These are phyloP conservation scores for Fusarium sp. DNA, from an alignment of 2,329 filamentous ascomycete genomes.

Conservation along the genomic window DNA sequence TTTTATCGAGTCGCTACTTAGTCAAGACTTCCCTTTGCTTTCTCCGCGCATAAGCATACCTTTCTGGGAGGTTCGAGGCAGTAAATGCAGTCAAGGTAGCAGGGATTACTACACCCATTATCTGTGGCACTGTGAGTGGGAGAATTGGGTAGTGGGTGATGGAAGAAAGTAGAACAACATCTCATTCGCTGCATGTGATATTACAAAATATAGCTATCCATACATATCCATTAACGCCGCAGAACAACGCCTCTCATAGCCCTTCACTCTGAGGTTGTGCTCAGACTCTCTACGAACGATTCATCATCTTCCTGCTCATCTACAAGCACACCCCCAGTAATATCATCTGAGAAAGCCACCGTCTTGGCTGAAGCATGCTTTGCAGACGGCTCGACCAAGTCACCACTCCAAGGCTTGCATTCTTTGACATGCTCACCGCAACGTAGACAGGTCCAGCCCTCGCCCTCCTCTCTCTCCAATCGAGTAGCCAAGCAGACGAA, in stretches of 20 bases:
- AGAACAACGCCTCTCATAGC: neutral
- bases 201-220: constrained; percentile 21
- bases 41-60: neutral
- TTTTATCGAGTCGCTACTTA: neutral
- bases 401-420: constrained; percentile 91
- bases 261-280: constrained; percentile 30
- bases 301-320: constrained; percentile 42
- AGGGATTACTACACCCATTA: neutral
- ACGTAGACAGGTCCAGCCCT: constrained; percentile 90
- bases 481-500: constrained; percentile 93
- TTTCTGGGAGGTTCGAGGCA: neutral
- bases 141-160: neutral
- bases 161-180: neutral
- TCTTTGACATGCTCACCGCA: constrained; percentile 86
- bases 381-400: constrained; percentile 73
- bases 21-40: neutral
- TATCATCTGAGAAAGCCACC: constrained; percentile 70
- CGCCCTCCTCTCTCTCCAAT: constrained; percentile 90
- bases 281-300: constrained; percentile 37
- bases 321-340: constrained; percentile 48
- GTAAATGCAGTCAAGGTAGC: neutral
- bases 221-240: neutral
- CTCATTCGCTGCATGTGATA: neutral
- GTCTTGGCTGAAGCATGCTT: constrained; percentile 60
- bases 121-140: neutral